Evolutionary conservation across 192 early-diverging fungal genomes (phyloP).

Genomic region (Coemansia sp.): DNA sequence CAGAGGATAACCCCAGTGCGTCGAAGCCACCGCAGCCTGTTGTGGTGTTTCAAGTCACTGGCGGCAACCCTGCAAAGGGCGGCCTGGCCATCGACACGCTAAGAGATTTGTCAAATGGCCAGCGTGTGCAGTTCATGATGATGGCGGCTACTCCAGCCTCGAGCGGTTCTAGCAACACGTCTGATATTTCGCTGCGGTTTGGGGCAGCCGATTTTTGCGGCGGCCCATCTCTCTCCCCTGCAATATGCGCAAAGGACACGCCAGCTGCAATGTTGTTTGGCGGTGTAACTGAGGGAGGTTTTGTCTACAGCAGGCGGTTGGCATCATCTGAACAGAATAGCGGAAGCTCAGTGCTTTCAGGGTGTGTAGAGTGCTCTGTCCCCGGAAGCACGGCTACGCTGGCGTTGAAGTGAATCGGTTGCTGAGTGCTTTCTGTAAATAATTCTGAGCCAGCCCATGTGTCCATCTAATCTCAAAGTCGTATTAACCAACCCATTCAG

Average conservation of each 20-base stretch:
- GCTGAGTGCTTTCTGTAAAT: too few species aligned
- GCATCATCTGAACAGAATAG: neutral
- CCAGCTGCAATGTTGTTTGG: constrained; percentile 15
- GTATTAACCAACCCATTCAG: too few species aligned
- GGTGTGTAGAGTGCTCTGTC: constrained; percentile 38
- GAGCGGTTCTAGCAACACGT: neutral
- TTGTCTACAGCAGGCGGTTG: constrained; percentile 23
- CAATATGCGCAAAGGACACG: neutral
- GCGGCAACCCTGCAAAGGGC: constrained; percentile 49
- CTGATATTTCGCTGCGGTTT: constrained; percentile 1
- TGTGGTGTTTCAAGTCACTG: constrained; percentile 45
- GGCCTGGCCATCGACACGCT: constrained; percentile 42
- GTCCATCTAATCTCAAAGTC: too few species aligned
- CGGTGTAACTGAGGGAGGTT: constrained; percentile 38
- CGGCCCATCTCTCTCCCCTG: neutral
- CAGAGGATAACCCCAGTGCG: neutral
- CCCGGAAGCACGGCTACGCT: constrained; percentile 22
- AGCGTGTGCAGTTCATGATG: constrained; percentile 43
- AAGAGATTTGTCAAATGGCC: constrained; percentile 28
- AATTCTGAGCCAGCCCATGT: too few species aligned
- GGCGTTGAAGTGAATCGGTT: neutral
- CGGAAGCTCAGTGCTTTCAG: constrained; percentile 23
- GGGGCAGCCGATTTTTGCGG: constrained; percentile 2
- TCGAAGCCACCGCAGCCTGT: neutral
- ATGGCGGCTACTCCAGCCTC: neutral